Evolutionary conservation across 176 grass and related monocot species (phyloP).

Genomic region (Dendrocalamus sinicus): DNA sequence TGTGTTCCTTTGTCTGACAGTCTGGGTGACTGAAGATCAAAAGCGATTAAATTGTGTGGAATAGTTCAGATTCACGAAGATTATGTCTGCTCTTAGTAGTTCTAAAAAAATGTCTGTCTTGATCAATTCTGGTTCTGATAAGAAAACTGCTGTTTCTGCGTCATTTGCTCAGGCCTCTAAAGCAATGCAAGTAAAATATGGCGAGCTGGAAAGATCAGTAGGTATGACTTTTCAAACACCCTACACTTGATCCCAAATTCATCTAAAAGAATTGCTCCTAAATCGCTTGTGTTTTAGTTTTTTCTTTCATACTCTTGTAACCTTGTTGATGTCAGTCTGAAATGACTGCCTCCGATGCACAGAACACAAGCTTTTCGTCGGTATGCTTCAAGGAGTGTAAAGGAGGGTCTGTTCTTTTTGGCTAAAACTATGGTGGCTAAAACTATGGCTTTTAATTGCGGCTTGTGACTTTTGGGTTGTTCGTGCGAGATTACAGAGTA

Average conservation of each 20-base stretch:
- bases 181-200: conserved; percentile 65
- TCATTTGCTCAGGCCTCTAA: conserved; percentile 47
- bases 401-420: neutral
- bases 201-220: conserved; percentile 68
- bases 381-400: conserved; percentile 61
- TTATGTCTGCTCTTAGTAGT: neutral
- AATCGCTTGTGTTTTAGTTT: neutral
- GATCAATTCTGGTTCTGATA: neutral
- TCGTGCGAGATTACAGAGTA: no score
- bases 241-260: neutral
- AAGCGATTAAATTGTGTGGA: neutral
- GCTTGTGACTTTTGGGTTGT: no score
- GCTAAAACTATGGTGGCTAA: no score
- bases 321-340: conserved; percentile 3
- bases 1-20: neutral
- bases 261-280: neutral
- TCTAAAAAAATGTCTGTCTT: neutral
- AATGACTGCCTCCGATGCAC: neutral
- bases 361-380: conserved; percentile 68
- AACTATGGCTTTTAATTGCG: no score
- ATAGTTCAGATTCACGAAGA: neutral
- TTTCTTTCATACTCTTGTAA: neutral
- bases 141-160: neutral
- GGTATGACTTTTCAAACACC: conserved; percentile 2
- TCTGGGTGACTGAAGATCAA: neutral